phyloP scores from a whole-genome alignment of 2,329 filamentous ascomycete species.

The Sphaceloma murrayae region DNA sequence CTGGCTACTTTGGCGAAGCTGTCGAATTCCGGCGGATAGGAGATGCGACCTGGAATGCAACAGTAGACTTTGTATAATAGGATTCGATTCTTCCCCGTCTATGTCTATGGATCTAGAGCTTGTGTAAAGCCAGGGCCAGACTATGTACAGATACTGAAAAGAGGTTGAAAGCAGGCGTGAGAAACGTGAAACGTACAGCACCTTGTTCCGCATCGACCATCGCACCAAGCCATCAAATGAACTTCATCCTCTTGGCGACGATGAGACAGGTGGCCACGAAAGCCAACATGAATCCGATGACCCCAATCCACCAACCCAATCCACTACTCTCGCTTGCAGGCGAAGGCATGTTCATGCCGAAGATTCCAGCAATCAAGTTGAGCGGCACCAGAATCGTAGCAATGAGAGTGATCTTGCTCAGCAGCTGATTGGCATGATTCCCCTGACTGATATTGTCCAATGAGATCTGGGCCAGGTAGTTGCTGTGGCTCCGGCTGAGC shows the following conservation, averaged over 20 bases:
- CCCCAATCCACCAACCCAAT: conserved; percentile 52
- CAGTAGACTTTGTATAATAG: conserved; percentile 28
- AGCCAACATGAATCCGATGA: conserved; percentile 45
- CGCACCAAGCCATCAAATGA: background rate
- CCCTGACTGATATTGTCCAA: conserved; percentile 86
- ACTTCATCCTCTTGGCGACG: conserved; percentile 36
- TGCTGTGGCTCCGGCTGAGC: conserved; percentile 84
- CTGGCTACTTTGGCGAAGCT: conserved; percentile 85
- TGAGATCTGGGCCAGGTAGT: conserved; percentile 88
- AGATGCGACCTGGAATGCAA: conserved; percentile 34
- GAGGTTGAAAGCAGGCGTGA: background rate
- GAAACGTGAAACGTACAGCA: background rate
- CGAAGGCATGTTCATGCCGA: conserved; percentile 78
- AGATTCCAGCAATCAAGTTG: conserved; percentile 79
- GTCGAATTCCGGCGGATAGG: conserved; percentile 50
- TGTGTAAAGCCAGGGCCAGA: background rate
- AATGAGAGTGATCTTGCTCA: conserved; percentile 90
- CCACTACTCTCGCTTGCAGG: conserved; percentile 47
- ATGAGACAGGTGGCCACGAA: conserved; percentile 34
- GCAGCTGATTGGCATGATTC: conserved; percentile 75
- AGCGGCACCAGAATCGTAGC: conserved; percentile 94
- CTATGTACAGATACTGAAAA: conserved; percentile 6
- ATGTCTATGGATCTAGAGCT: conserved; percentile 1
- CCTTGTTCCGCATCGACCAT: no score
- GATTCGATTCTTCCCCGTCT: background rate